phyloP scores from a whole-genome alignment of 768 basidiomycete species.

The Naganishia onofrii region DNA sequence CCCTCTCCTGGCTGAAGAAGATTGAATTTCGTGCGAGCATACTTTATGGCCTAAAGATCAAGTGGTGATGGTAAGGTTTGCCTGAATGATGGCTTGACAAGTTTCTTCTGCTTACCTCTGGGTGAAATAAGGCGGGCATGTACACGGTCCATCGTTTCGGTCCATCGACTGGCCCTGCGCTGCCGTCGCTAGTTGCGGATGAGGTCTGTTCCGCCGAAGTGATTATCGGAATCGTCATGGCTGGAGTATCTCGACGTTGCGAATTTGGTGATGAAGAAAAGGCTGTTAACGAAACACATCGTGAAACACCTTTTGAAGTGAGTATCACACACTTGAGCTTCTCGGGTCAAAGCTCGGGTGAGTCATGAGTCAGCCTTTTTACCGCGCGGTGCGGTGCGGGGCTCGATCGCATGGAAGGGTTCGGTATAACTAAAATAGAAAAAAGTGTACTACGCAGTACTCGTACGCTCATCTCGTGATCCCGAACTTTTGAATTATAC shows the following conservation, averaged over 20 bases:
- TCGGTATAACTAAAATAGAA: background rate
- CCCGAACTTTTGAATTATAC: background rate
- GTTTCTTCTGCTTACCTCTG: conserved; percentile 26
- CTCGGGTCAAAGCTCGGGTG: background rate
- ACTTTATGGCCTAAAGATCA: conserved; percentile 34
- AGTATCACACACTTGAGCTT: too few species aligned
- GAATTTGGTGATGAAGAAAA: background rate
- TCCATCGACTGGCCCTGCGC: too few species aligned
- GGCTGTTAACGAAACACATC: too few species aligned
- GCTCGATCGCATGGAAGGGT: conserved; percentile 15
- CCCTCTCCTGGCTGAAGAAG: conserved; percentile 33
- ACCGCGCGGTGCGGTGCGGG: conserved; percentile 22
- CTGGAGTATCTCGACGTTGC: background rate
- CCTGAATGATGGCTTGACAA: background rate
- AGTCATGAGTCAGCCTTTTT: background rate
- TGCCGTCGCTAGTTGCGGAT: background rate
- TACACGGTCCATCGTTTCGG: conserved; percentile 33
- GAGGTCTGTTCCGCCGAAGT: background rate
- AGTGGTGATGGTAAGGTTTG: background rate
- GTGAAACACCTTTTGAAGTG: background rate
- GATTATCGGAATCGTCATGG: background rate
- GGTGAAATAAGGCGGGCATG: conserved; percentile 42
- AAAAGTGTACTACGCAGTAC: too few species aligned
- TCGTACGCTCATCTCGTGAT: background rate
- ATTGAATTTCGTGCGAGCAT: conserved; percentile 38